Conservation (phyloP, 495 filamentous ascomycete species). For the Entonaema liquescens region DNA sequence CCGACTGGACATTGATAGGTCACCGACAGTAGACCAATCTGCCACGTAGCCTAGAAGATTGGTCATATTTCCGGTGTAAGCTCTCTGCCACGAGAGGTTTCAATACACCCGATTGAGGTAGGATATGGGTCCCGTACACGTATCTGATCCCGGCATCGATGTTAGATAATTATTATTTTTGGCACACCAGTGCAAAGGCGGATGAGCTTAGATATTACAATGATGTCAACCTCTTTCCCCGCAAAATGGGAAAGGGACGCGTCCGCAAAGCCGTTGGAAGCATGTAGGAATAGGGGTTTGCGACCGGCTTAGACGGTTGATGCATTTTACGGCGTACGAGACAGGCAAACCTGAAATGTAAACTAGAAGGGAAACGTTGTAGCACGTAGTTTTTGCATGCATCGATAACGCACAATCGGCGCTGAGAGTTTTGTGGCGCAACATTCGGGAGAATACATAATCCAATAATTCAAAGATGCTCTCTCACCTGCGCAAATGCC, state of each 20-base stretch:
- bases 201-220: constrained; percentile 1
- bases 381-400: constrained; percentile 12
- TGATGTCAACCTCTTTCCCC: background rate
- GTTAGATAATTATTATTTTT: background rate
- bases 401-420: background rate
- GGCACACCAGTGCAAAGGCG: background rate
- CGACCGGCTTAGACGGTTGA: constrained; percentile 28
- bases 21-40: background rate
- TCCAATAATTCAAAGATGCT: background rate
- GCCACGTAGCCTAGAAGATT: background rate
- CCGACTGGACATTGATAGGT: background rate
- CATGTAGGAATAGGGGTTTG: constrained; percentile 6
- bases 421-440: background rate
- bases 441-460: background rate
- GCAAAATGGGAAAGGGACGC: background rate
- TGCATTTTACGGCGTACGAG: constrained; percentile 38
- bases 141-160: background rate
- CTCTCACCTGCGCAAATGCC: background rate
- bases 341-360: constrained; percentile 21
- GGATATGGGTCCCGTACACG: background rate
- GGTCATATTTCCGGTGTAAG: constrained; percentile 6
- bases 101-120: background rate
- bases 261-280: background rate
- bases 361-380: constrained; percentile 25
- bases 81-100: background rate